Base-by-base conservation (phyloP, 371 early-diverging fungal genomes). In the Actinomortierella ambigua region DNA sequence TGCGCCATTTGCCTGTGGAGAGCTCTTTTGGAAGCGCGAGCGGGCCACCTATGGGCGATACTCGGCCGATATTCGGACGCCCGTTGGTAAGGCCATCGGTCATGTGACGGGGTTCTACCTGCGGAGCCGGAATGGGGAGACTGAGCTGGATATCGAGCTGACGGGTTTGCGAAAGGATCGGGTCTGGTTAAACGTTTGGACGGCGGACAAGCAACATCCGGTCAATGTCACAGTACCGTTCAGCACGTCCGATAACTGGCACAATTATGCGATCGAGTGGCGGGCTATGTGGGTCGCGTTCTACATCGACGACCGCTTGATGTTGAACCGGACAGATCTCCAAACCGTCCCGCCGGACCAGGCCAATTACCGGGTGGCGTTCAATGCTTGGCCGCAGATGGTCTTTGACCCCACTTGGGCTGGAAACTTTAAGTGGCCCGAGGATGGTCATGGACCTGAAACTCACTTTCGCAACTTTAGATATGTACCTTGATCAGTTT, bases 1-100 rank as follows among this genome's bases (percentile, higher is more conserved):
- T n/a, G n/a, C n/a, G n/a, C 73, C 73, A 3, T 66, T 42, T 47
- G 66, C 73, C 2, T 73, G 73, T 39, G 73, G 67, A 2, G 67
- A 73, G 23, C 43, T 73, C 1, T 63, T 66, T 43, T 44, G 63
- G 26, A 46, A 28, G 14, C 49, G 50, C n/a, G 42, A 20, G 7
- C 55, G 53, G 15, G 59, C 66, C 6, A 50, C 57, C 15, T 73
- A 73, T 27, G 73, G 73, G 17, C 56, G 27, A n/a, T 73, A 66
- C 40, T 55, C 63, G n/a, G 59, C 66, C 29, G 73, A 73, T 17
- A 73, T 66, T 11, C 34, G 34, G 34, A 34, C 34, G 34, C 34
- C 34, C 7, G 7, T 6, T 4, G 7, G 7, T 4, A 4, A 34
- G 34, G 11, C 34, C 34, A 11, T 34, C 7, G 71, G 71, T 2